Base-by-base conservation (phyloP, 805 yeast genomes). In the Hyphopichia homilentoma region DNA sequence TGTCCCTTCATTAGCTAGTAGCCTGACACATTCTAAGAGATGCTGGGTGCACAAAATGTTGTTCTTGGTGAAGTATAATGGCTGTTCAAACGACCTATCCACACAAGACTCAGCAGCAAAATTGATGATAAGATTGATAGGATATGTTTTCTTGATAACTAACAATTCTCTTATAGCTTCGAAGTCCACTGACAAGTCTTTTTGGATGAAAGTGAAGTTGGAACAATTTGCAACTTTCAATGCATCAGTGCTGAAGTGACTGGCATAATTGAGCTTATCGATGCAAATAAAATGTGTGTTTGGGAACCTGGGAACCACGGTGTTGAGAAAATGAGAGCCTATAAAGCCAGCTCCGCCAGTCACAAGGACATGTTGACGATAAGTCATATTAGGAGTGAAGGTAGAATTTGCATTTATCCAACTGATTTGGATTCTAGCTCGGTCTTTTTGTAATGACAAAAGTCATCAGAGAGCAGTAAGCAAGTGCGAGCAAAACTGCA, bases 291-390 rank as follows among this genome's bases (percentile, higher is more conserved):
- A 64, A 7, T 42, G 44, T 37, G 54, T 52, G 5, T 43, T 21
- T 1, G 65, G 62, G 33, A 57, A 48, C 16, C 40, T 36, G 3
- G 30, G 17, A 1, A 64, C 62, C 32, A 69, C 46, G 33, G 53
- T 49, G 7, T 63, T 54, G 9, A 69, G 55, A 29, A 69, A 55
- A 57, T 74, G 65, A 1, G 76, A 68, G 4, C 79, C 81, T 37
- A 75, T 67, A 39, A 75, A 75, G 2, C 81, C 81, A 5, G 75
- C 75, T 2, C 79, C 80, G 5, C 81, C 81, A 6, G 80, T 68
- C 4, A 75, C 68, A 19, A 75, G 50, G 7, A 72, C 43, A 27
- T 34, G 28, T 29, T 39, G 39, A 4, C 40, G 44, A 31, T 21
- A n/a, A n/a, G n/a, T n/a, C n/a, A n/a, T n/a, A n/a, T n/a, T n/a